Conservation (phyloP, 257 asterid species). For the Mitragyna speciosa region DNA sequence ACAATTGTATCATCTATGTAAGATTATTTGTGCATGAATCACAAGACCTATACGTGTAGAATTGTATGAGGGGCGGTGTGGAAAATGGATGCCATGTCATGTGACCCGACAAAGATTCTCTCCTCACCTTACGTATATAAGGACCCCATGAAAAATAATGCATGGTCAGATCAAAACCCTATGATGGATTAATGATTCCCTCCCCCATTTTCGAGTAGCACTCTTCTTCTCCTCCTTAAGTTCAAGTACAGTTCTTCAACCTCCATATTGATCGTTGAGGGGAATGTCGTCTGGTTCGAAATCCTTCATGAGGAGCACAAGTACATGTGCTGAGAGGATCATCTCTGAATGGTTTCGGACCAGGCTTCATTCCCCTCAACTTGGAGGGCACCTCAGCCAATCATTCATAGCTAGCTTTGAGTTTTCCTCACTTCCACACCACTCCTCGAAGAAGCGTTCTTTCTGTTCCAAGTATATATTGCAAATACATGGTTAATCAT, state of each 20-base stretch:
- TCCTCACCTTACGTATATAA: constrained; percentile 24
- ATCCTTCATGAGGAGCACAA: constrained; percentile 26
- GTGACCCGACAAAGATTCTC: constrained; percentile 34
- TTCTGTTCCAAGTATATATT: background rate
- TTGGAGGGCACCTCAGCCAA: constrained; percentile 13
- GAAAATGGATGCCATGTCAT: constrained; percentile 38
- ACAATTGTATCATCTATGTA: background rate
- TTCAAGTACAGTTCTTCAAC: background rate
- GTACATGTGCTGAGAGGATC: background rate
- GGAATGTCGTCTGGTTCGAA: constrained; percentile 72
- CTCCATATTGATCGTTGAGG: constrained; percentile 39
- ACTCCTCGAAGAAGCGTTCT: background rate
- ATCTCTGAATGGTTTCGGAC: constrained; percentile 54
- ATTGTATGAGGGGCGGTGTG: constrained; percentile 9
- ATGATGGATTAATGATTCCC: background rate
- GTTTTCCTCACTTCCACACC: background rate
- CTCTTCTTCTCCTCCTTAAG: background rate
- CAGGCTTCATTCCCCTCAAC: constrained; percentile 86
- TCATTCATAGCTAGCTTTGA: background rate
- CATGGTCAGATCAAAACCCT: constrained; percentile 25
- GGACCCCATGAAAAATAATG: constrained; percentile 33
- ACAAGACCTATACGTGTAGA: background rate
- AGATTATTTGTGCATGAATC: constrained; percentile 2
- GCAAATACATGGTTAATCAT: background rate
- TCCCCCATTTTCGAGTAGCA: background rate